phyloP scores from a whole-genome alignment of 805 yeast species.

The Vanderwaltozyma verrucispora region DNA sequence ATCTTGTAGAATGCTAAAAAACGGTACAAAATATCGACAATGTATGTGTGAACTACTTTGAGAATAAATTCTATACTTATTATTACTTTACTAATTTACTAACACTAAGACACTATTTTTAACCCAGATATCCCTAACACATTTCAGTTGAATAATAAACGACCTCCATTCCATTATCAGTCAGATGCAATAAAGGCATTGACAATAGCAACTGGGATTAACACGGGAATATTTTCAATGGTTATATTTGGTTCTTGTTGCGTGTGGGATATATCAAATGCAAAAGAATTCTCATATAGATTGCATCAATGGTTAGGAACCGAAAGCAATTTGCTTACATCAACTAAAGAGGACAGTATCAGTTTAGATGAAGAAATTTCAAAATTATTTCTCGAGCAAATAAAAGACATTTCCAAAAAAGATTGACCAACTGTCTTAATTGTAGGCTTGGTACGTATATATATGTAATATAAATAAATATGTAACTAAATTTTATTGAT shows the following conservation, averaged over 20 bases:
- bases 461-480: too few species aligned
- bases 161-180: constrained; percentile 70
- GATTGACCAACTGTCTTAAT: background rate
- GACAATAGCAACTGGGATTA: constrained; percentile 64
- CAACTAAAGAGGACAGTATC: background rate
- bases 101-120: too few species aligned
- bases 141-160: constrained; percentile 78
- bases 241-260: constrained; percentile 63
- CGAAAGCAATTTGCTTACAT: background rate
- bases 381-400: background rate
- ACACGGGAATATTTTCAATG: constrained; percentile 64
- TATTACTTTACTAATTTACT: too few species aligned
- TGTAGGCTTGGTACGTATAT: too few species aligned
- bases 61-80: too few species aligned
- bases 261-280: constrained; percentile 59
- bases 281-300: constrained; percentile 43
- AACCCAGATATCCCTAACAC: constrained; percentile 55
- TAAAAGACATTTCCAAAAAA: background rate
- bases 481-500: too few species aligned
- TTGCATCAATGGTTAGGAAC: background rate
- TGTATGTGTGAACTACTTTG: constrained; percentile 30
- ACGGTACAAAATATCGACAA: constrained; percentile 63
- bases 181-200: constrained; percentile 82
- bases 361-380: background rate
- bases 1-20: constrained; percentile 63